These are phyloP conservation scores for Xylogone sp. DNA, from an alignment of 2,329 filamentous ascomycete species.

Conservation along the genomic window DNA sequence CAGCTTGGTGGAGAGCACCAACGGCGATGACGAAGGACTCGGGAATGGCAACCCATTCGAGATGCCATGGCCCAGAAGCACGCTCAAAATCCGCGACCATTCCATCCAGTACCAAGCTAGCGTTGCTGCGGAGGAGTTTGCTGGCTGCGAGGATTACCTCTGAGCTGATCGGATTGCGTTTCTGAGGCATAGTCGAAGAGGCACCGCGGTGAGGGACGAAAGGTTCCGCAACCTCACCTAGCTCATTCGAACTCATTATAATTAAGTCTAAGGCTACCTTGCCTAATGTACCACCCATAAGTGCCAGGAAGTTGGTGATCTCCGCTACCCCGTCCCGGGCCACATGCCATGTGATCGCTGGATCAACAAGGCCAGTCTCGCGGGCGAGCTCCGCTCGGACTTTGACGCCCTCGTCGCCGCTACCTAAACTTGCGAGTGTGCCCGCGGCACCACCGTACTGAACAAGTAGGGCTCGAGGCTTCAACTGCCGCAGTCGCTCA, in stretches of 20 bases:
- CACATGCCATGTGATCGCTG: conserved; percentile 54
- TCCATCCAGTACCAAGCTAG: conserved; percentile 47
- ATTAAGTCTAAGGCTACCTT: conserved; percentile 55
- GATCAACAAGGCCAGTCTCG: conserved; percentile 43
- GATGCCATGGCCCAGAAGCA: conserved; percentile 54
- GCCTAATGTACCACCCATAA: conserved; percentile 49
- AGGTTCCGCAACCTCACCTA: conserved; percentile 51
- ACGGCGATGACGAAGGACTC: conserved; percentile 50
- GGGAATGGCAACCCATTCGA: conserved; percentile 54
- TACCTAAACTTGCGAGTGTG: conserved; percentile 48
- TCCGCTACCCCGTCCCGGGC: conserved; percentile 51
- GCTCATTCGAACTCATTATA: conserved; percentile 54
- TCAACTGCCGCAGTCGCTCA: conserved; percentile 43
- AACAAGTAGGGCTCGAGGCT: conserved; percentile 42
- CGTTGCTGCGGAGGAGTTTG: conserved; percentile 49
- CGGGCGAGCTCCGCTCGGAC: conserved; percentile 46
- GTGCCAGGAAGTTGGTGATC: conserved; percentile 47
- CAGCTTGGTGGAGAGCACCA: conserved; percentile 48
- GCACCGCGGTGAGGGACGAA: conserved; percentile 51
- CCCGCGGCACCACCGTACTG: conserved; percentile 56
- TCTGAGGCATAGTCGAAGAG: conserved; percentile 55
- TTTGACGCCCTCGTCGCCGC: conserved; percentile 40
- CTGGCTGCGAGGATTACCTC: conserved; percentile 52
- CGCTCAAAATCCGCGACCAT: conserved; percentile 57
- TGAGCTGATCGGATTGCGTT: conserved; percentile 55